Evolutionary conservation across 2,329 filamentous ascomycete genomes (phyloP).

Genomic region (Fusarium bactridioides): DNA sequence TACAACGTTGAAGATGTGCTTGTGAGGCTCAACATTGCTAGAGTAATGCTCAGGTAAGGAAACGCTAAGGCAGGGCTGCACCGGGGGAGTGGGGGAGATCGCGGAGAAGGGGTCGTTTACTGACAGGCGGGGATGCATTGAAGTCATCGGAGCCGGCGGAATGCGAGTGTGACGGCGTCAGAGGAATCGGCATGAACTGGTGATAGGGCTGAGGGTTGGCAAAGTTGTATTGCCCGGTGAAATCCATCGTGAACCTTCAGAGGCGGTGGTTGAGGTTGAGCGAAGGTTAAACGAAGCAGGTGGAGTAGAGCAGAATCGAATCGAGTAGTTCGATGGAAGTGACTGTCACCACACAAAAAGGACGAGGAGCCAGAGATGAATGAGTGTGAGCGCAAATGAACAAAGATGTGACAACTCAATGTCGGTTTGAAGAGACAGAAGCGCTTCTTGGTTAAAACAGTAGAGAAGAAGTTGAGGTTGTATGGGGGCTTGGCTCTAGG

Average conservation of each 20-base stretch:
- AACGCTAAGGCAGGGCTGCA: conserved; percentile 43
- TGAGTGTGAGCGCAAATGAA: not conserved
- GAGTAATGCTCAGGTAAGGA: conserved; percentile 49
- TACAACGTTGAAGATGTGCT: conserved; percentile 11
- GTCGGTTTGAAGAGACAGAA: not conserved
- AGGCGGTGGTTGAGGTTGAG: not conserved
- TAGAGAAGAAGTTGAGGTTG: conserved; percentile 1
- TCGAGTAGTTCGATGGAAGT: conserved; percentile 9
- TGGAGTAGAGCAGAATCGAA: conserved; percentile 20
- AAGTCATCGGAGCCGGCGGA: conserved; percentile 64
- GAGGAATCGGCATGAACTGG: conserved; percentile 61
- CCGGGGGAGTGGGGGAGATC: conserved; percentile 38
- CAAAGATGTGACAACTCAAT: conserved; percentile 2
- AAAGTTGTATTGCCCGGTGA: conserved; percentile 58
- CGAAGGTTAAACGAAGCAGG: conserved; percentile 2
- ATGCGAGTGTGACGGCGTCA: conserved; percentile 64
- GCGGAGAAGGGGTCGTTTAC: conserved; percentile 45
- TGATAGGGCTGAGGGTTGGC: conserved; percentile 59
- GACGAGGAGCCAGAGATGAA: not conserved
- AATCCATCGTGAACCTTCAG: conserved; percentile 56
- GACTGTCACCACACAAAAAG: conserved; percentile 1
- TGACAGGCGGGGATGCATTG: conserved; percentile 63
- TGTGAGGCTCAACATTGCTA: conserved; percentile 34
- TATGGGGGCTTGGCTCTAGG: conserved; percentile 11
- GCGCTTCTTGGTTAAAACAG: conserved; percentile 10